phyloP scores from a whole-genome alignment of 116 monocot species.

The Dioscorea cayenensis region DNA sequence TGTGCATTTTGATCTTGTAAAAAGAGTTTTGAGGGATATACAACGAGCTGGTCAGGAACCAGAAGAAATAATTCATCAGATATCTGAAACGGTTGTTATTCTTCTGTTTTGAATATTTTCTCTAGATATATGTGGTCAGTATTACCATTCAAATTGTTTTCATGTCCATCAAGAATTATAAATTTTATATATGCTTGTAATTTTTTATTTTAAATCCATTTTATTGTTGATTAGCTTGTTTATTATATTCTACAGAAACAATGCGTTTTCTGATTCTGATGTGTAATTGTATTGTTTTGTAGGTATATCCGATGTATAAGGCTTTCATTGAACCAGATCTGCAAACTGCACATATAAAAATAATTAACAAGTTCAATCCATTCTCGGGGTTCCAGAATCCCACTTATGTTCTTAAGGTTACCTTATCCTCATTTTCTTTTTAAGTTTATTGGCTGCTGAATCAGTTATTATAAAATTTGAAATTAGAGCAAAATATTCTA shows the following conservation, averaged over 20 bases:
- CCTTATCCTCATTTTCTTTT: conserved; percentile 2
- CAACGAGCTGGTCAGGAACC: conserved; percentile 99
- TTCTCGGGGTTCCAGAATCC: conserved; percentile 98
- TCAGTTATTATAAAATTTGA: not conserved
- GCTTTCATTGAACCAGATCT: conserved; percentile 99
- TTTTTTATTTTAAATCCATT: not conserved
- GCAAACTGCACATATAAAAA: conserved; percentile 98
- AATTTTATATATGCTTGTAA: not conserved
- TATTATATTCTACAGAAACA: not conserved
- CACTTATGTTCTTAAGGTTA: conserved; percentile 97
- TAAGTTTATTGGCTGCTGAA: not conserved
- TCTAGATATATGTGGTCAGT: not conserved
- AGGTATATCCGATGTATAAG: conserved; percentile 99
- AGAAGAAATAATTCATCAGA: conserved; percentile 99
- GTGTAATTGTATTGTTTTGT: conserved; percentile 8
- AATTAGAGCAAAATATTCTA: not conserved
- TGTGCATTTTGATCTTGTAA: conserved; percentile 99
- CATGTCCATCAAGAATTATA: not conserved
- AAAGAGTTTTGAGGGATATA: conserved; percentile 96
- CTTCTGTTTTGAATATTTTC: conserved; percentile 3
- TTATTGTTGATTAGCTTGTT: not conserved
- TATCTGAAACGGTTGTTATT: conserved; percentile 85
- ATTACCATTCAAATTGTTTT: not conserved
- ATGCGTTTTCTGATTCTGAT: not conserved
- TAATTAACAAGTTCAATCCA: conserved; percentile 99